These are phyloP conservation scores for Tetrapisispora pingtungensis DNA, from an alignment of 805 yeast genomes.

Conservation along the genomic window DNA sequence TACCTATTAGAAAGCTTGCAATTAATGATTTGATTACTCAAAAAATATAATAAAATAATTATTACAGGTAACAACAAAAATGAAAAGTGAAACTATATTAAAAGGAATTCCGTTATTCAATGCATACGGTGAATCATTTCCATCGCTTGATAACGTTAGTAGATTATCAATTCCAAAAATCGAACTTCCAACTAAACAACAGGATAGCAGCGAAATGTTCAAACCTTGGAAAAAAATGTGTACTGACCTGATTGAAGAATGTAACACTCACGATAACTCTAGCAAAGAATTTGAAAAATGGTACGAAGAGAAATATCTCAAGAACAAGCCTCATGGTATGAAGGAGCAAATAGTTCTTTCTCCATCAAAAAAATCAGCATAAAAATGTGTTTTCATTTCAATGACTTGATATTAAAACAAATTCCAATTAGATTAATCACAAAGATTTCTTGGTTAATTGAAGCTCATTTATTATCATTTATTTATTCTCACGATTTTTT, in stretches of 20 bases:
- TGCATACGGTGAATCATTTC: slow-evolving; percentile 16
- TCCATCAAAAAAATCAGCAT: slow-evolving; percentile 10
- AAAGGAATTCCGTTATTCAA: slow-evolving; percentile 12
- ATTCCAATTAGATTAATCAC: too few relatives aligned
- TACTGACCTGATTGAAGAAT: slow-evolving; percentile 9
- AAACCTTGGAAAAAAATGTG: slow-evolving; percentile 23
- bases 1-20: background rate
- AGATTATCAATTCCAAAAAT: background rate
- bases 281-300: slow-evolving; percentile 16
- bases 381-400: background rate
- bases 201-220: slow-evolving; percentile 14
- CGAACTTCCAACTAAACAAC: background rate
- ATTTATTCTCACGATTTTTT: too few relatives aligned
- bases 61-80: too few relatives aligned
- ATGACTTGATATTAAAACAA: too few relatives aligned
- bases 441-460: too few relatives aligned
- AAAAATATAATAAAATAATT: too few relatives aligned
- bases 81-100: background rate
- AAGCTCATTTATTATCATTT: too few relatives aligned
- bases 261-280: slow-evolving; percentile 9
- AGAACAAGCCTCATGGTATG: slow-evolving; percentile 26
- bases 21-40: too few relatives aligned
- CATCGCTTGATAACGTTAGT: slow-evolving; percentile 5
- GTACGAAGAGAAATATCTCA: slow-evolving; percentile 17
- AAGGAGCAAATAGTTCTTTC: slow-evolving; percentile 11